These are phyloP conservation scores for Mycena crocata DNA, from an alignment of 768 basidiomycete species.

Conservation along the genomic window DNA sequence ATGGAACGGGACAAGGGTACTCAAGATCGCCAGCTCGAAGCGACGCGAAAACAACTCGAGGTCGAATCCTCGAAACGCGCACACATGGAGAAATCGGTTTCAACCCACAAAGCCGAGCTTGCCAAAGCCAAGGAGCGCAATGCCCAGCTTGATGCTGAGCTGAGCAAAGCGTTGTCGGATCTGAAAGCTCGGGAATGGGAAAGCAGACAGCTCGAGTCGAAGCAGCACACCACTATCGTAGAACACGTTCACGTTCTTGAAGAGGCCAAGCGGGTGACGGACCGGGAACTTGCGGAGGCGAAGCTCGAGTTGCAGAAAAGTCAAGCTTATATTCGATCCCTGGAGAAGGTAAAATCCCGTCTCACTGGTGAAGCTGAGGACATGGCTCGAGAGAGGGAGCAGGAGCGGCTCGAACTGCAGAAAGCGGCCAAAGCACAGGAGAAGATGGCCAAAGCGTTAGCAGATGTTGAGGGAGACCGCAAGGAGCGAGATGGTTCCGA, in stretches of 20 bases:
- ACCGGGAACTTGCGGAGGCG: conserved; percentile 88
- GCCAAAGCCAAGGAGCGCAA: conserved; percentile 74
- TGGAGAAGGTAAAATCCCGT: conserved; percentile 83
- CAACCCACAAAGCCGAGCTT: conserved; percentile 77
- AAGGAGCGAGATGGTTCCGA: conserved; percentile 75
- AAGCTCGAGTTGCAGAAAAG: conserved; percentile 82
- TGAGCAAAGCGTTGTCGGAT: conserved; percentile 84
- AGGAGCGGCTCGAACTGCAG: conserved; percentile 73
- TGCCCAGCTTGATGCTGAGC: conserved; percentile 79
- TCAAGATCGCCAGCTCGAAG: conserved; percentile 79
- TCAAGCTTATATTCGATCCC: conserved; percentile 81
- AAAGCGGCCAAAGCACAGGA: conserved; percentile 73
- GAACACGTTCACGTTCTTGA: conserved; percentile 97
- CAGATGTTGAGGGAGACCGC: conserved; percentile 75
- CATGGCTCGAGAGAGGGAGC: conserved; percentile 76
- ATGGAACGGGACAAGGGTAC: conserved; percentile 85
- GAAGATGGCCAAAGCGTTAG: conserved; percentile 63
- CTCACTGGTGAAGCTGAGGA: conserved; percentile 88
- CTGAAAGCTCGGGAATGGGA: conserved; percentile 88
- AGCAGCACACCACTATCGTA: conserved; percentile 97
- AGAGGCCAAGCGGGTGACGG: conserved; percentile 94
- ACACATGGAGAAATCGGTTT: conserved; percentile 75
- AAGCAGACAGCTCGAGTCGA: conserved; percentile 84
- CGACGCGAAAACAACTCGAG: conserved; percentile 77
- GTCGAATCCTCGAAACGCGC: conserved; percentile 77